These are phyloP conservation scores for Globisporangium parvum DNA, from an alignment of 352 stramenopile genomes.

Conservation along the genomic window DNA sequence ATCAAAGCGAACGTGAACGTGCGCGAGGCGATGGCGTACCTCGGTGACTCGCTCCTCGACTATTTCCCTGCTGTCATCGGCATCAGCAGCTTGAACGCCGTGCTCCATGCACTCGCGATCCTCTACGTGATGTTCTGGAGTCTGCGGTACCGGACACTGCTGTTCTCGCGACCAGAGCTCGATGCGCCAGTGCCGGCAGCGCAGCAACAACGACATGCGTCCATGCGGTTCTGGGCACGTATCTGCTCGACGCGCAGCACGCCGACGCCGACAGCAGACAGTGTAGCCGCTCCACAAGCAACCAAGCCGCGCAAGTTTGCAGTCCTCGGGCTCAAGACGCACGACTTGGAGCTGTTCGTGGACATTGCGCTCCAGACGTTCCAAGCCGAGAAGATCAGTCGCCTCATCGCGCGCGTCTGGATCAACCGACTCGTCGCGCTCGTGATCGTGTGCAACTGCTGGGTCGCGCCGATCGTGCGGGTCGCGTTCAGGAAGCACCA, in stretches of 20 bases:
- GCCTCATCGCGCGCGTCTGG: slow-evolving; percentile 12
- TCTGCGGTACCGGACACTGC: background rate
- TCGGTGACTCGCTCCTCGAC: slow-evolving; percentile 2
- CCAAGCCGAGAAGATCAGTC: slow-evolving; percentile 11
- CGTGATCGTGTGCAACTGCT: slow-evolving; percentile 23
- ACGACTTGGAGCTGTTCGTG: slow-evolving; percentile 7
- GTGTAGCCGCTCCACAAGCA: too few species aligned
- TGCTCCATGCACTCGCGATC: background rate
- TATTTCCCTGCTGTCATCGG: slow-evolving; percentile 2
- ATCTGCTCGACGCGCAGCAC: too few species aligned
- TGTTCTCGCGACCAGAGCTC: background rate
- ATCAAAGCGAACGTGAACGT: slow-evolving; percentile 1
- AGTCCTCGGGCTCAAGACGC: slow-evolving; percentile 1
- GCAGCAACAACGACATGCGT: background rate
- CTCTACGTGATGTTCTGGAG: slow-evolving; percentile 7
- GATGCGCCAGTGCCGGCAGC: background rate
- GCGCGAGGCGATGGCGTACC: slow-evolving; percentile 3
- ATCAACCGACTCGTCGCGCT: slow-evolving; percentile 14
- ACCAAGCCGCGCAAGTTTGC: background rate
- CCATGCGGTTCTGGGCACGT: background rate
- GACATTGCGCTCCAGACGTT: slow-evolving; percentile 11
- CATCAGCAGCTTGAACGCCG: slow-evolving; percentile 1
- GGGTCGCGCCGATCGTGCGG: slow-evolving; percentile 15
- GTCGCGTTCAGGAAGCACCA: background rate
- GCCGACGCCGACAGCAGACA: background rate